A percentile compares a stretch with the other conserved stretches of the same genome.
These are phyloP conservation scores for Cytospora leucostoma DNA, from an alignment of 2,329 filamentous ascomycete genomes.

Conservation along the genomic window DNA sequence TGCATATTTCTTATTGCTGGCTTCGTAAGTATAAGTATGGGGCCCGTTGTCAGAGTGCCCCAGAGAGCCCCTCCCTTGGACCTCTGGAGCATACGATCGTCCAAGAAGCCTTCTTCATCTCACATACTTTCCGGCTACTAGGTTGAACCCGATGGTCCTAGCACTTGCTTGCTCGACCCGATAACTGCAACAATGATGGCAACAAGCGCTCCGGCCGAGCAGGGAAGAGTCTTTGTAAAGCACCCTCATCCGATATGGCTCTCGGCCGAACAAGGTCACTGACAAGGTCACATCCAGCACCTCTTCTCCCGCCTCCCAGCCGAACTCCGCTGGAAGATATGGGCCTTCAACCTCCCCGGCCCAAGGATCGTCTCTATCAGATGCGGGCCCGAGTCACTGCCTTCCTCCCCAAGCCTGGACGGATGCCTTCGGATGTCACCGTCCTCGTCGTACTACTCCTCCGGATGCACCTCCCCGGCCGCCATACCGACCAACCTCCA, in stretches of 20 bases:
- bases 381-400: conserved; percentile 39
- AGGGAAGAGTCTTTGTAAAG: conserved; percentile 21
- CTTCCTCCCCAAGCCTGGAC: background rate
- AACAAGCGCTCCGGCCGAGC: conserved; percentile 3
- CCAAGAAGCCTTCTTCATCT: background rate
- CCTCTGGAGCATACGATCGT: background rate
- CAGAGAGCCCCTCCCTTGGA: background rate
- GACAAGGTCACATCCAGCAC: conserved; percentile 36
- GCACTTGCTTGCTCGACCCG: conserved; percentile 3
- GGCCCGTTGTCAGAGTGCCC: background rate
- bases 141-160: conserved; percentile 3
- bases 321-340: conserved; percentile 51
- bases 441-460: conserved; percentile 30
- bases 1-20: background rate
- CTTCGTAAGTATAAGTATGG: conserved; percentile 15
- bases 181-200: conserved; percentile 7
- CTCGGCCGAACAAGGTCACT: conserved; percentile 6
- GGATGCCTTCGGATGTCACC: background rate
- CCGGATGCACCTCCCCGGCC: conserved; percentile 46
- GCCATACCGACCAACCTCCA: conserved; percentile 48
- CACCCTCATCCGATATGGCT: background rate
- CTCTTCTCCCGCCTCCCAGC: conserved; percentile 46
- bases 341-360: conserved; percentile 46
- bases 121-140: conserved; percentile 4
- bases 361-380: conserved; percentile 47